A percentile compares a stretch with the other conserved stretches of the same genome.
phyloP scores from a whole-genome alignment of 202 grass and related monocot genomes.

The Cymbopogon flexuosus region DNA sequence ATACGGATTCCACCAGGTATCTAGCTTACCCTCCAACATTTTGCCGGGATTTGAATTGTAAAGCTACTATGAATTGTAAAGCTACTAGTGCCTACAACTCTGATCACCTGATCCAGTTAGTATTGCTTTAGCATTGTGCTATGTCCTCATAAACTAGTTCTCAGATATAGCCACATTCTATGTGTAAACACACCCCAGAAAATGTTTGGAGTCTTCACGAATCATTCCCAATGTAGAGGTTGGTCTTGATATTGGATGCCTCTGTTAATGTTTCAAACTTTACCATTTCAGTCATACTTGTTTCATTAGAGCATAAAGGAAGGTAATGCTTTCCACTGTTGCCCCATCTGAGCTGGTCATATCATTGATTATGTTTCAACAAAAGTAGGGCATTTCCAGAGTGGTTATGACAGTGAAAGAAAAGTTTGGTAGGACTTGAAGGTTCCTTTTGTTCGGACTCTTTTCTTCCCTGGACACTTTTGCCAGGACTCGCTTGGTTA shows the following conservation, averaged over 20 bases:
- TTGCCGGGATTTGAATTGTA: neutral
- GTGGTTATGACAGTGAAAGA: slow-evolving; percentile 45
- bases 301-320: slow-evolving; percentile 27
- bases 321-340: slow-evolving; percentile 8
- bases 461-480: slow-evolving; percentile 15
- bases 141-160: slow-evolving; percentile 21
- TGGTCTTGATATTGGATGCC: slow-evolving; percentile 24
- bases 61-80: no score
- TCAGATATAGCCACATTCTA: neutral
- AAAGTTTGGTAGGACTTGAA: slow-evolving; percentile 40
- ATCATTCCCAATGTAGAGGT: slow-evolving; percentile 1
- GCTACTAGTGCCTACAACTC: neutral
- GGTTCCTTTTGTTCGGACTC: slow-evolving; percentile 31
- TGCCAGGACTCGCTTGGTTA: slow-evolving; percentile 1
- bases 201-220: neutral
- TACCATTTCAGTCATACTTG: slow-evolving; percentile 27
- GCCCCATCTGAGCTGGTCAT: slow-evolving; percentile 22
- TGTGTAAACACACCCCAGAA: neutral
- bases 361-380: slow-evolving; percentile 12
- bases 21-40: slow-evolving; percentile 12
- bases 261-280: slow-evolving; percentile 21
- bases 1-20: slow-evolving; percentile 91
- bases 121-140: neutral
- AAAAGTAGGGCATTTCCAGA: slow-evolving; percentile 38
- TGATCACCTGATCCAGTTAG: neutral